phyloP scores from a whole-genome alignment of 108 stramenopile species.

The Skeletonema costatum region DNA sequence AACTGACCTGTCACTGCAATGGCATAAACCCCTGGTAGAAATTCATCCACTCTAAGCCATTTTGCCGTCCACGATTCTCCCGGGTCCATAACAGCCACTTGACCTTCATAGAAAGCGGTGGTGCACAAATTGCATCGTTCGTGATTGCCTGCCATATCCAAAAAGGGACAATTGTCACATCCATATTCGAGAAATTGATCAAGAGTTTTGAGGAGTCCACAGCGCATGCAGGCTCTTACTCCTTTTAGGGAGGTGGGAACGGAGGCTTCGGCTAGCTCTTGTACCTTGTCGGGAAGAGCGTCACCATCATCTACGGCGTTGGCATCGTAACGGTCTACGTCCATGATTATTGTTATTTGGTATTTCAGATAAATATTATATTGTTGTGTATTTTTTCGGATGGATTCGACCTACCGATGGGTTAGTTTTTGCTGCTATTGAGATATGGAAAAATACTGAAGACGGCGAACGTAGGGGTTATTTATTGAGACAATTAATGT shows the following conservation, averaged over 20 bases:
- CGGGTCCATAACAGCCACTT: slow-evolving; percentile 89
- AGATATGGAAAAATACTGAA: not conserved
- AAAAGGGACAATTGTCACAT: slow-evolving; percentile 92
- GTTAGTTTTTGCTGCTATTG: too few relatives aligned
- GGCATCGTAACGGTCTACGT: slow-evolving; percentile 45
- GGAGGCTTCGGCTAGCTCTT: slow-evolving; percentile 77
- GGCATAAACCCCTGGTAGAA: slow-evolving; percentile 87
- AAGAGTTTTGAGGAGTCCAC: slow-evolving; percentile 87
- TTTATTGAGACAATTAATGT: too few relatives aligned
- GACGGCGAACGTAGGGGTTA: too few relatives aligned
- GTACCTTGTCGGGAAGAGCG: slow-evolving; percentile 71
- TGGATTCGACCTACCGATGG: too few relatives aligned
- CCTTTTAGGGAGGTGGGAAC: slow-evolving; percentile 74
- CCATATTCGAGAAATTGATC: slow-evolving; percentile 89
- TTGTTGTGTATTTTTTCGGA: too few relatives aligned
- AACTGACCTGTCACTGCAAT: slow-evolving; percentile 83
- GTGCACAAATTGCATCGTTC: slow-evolving; percentile 76
- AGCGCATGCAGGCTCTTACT: slow-evolving; percentile 88
- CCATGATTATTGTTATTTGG: slow-evolving; percentile 12
- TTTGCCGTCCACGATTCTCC: slow-evolving; percentile 85
- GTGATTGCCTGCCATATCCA: slow-evolving; percentile 82
- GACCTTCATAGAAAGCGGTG: slow-evolving; percentile 88
- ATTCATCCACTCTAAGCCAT: slow-evolving; percentile 82
- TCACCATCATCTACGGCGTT: slow-evolving; percentile 70
- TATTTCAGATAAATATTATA: not conserved